Base-by-base conservation (phyloP, 805 yeast genomes). In the Danielia oregonensis region DNA sequence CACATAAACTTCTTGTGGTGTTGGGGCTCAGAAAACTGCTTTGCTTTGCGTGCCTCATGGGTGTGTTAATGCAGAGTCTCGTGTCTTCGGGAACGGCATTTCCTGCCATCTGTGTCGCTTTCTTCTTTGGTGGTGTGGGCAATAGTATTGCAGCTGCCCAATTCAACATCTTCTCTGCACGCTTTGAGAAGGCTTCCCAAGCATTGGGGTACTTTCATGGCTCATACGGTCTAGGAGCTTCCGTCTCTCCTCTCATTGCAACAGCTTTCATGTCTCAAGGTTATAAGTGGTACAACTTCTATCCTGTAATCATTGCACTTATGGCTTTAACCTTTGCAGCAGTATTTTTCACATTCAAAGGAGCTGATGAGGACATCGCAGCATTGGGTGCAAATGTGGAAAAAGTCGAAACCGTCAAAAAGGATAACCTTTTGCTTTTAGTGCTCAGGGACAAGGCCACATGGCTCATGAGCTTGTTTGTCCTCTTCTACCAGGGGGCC, bases 211-310 rank as follows among this genome's bases (percentile, higher is more conserved):
- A 67, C 17, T 62, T 74, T 38, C 93, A 84, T 59, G 89, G 86
- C 1, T 51, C 67, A 10, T 84, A 82, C 54, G 94, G 94, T 1
- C 46, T 77, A 3, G 88, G 89, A 2, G 86, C 88, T 1, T 78
- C 85, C 29, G 43, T 79, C 1, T 71, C 86, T 2, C 89, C 94
- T 2, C 69, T 85, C 13, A 52, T 79, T 19, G 79, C 82, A 3
- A 75, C 86, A 0, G 57, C 69, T 1, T 63, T 80, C 69, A 68
- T 76, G 12, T 61, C 68, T 28, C 42, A 51, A 0, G 78, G 77
- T 3, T 51, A 68, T n/a, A 43, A 46, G 35, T 81, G 86, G 86
- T 63, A 75, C 48, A 64, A 49, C 37, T 75, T 61, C 54, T 81
- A 67, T 47, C 56, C 70, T n/a, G 64, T 79, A n/a, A 52, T 78